These are phyloP conservation scores for Dunaliella primolecta DNA, from an alignment of 139 green algal species.

Conservation along the genomic window DNA sequence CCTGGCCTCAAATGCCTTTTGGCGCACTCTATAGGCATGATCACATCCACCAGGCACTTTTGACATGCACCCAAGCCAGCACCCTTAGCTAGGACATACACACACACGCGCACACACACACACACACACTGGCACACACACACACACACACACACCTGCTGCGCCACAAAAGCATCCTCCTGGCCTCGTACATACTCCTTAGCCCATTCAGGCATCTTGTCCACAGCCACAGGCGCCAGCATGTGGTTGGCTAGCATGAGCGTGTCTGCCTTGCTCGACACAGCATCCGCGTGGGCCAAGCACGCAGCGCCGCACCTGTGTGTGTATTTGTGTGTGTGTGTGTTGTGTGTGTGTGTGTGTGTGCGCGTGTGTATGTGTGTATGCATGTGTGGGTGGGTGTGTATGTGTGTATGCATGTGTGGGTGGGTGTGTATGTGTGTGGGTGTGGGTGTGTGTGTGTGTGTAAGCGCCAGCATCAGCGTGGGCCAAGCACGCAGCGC, in stretches of 20 bases:
- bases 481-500: constrained; percentile 24
- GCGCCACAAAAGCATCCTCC: constrained; percentile 24
- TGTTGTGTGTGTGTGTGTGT: background rate
- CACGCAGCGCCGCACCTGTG: constrained; percentile 14
- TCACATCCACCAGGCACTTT: too few species aligned
- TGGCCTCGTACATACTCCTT: constrained; percentile 31
- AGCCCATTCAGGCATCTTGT: constrained; percentile 39
- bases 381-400: background rate
- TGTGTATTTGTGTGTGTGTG: too few species aligned
- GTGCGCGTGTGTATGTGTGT: background rate
- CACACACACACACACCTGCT: background rate
- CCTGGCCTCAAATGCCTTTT: too few species aligned
- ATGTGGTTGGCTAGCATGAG: constrained; percentile 32
- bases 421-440: background rate
- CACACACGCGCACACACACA: background rate
- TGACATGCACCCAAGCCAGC: too few species aligned
- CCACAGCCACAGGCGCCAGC: constrained; percentile 26
- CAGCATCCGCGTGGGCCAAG: constrained; percentile 25
- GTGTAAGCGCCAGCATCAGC: constrained; percentile 21
- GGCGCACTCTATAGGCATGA: too few species aligned
- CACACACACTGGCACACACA: background rate
- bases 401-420: background rate
- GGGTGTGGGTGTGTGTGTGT: too few species aligned
- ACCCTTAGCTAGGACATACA: too few species aligned
- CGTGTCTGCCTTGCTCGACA: constrained; percentile 20